phyloP scores from a whole-genome alignment of 305 asterid genomes.

The Solanum hybrid region DNA sequence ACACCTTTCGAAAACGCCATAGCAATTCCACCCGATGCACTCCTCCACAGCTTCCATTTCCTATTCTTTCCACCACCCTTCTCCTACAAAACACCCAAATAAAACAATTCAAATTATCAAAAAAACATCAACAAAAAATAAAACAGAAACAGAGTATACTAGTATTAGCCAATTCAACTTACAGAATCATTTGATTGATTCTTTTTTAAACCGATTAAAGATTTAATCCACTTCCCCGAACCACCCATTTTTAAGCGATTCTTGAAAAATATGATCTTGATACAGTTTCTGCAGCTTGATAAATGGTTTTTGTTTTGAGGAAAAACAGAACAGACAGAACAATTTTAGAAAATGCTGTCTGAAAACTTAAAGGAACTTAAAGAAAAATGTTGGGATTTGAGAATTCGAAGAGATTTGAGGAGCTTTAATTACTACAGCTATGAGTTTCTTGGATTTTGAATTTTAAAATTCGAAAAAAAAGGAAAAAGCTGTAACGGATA shows the following conservation, averaged over 20 bases:
- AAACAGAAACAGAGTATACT: not conserved
- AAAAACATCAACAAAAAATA: not conserved
- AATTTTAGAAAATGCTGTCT: not conserved
- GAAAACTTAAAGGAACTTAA: not conserved
- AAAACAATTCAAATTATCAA: not conserved
- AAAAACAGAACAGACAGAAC: constrained; percentile 7
- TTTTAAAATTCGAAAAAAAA: constrained; percentile 20
- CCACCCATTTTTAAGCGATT: constrained; percentile 41
- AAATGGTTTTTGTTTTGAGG: not conserved
- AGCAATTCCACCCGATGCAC: constrained; percentile 46
- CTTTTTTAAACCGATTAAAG: constrained; percentile 54
- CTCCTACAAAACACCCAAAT: constrained; percentile 24
- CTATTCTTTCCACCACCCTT: constrained; percentile 47
- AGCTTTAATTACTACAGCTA: constrained; percentile 9
- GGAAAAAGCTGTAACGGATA: constrained; percentile 16
- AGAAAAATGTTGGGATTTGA: constrained; percentile 12
- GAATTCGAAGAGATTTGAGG: constrained; percentile 10
- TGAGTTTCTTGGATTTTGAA: constrained; percentile 8
- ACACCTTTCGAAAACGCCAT: constrained; percentile 22
- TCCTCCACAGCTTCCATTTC: constrained; percentile 89
- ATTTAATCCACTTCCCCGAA: constrained; percentile 86
- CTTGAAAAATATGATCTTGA: not conserved
- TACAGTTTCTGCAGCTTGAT: not conserved
- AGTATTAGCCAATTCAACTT: constrained; percentile 8
- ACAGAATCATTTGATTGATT: constrained; percentile 39